Base-by-base conservation (phyloP, 805 yeast species). In the Ogataea degrootiae region DNA sequence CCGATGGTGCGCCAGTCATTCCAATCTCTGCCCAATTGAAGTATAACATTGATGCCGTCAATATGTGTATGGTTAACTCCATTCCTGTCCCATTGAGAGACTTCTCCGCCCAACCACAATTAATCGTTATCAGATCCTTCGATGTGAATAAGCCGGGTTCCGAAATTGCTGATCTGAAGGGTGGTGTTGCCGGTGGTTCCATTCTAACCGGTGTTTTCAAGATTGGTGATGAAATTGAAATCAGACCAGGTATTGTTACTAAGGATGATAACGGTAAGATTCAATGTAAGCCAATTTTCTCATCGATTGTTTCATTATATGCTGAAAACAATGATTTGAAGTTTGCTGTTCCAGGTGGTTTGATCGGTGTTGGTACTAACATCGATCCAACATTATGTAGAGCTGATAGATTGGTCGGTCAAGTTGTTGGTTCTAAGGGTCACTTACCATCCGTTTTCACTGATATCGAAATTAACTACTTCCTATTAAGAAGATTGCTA, bases 101-200 rank as follows among this genome's bases (percentile, higher is more conserved):
- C 72, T 91, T 95, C 71, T 70, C 83, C 56, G 95, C 96, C 38
- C 82, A 90, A 50, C 99, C 99, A 61, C 83, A 95, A 65, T 82
- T 94, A 62, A 94, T 94, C 67, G 98, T 94, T 48, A 95, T 94
- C 63, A 86, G 99, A 76, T 92, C 98, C 34, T 94, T 94, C 68
- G 99, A 94, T 71, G 99, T 94, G 56, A 94, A 94, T 76, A 91
- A 89, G 73, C 99, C 99, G 51, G 99, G 99, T 75, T 83, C 97
- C 39, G 97, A 91, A 72, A 88, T 95, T 58, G 91, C 86, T 57
- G 98, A 92, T 61, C 80, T 94, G 68, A 91, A 91, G 74, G 99
- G 99, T 64, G 99, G 99, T 83, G 98, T 94, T 67, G 99, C 99
- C 41, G 99, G 99, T 77, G 99, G 99, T 59, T 89, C 97, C 45